Evolutionary conservation across 1,284 basidiomycete genomes (phyloP), one percentile per base, ranked within the genome.

Genomic region (Ceratorhiza oryzae-sativae): DNA sequence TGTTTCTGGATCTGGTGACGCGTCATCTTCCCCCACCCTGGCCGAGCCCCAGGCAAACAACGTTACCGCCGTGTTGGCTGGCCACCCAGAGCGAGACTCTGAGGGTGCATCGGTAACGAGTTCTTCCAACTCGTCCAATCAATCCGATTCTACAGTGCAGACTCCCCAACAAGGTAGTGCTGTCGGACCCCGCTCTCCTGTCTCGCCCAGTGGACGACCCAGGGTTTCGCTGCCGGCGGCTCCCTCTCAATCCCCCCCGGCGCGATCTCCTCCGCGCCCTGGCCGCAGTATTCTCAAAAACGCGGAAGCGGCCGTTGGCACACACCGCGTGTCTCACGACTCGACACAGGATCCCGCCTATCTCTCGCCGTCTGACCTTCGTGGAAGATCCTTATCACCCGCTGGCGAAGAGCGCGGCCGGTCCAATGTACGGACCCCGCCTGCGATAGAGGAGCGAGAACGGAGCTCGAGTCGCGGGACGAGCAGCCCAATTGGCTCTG

Each of bases 401-500:
- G 63, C 49, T 10, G 63, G 63, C n/a, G 63, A 67, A 49, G 51
- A 58, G 23, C 74, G 74, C 30, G 74, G 74, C 18, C 73, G 74
- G n/a, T 74, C 74, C 42, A 55, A 67, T 25, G 71, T 73, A 34
- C 74, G 74, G 30, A 74, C 71, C 34, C 71, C 74, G 23, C 62
- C 71, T 27, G 63, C 55, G n/a, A 59, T 75, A 8, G 75, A 70
- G 32, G 71, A 73, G 62, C 71, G 74, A 18, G 63, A 67, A 41
- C 71, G 74, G 63, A 74, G 73, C 61, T 59, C 71, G 49, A 67
- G 74, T 20, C 72, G 71, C 58, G 73, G 71, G 34, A 74, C 73
- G 20, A 68, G 71, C 58, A 75, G 74, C 56, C 74, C 74, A 13
- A 49, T 75, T 32, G 74, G 74, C 20, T 72, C 71, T 48, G 74